Base-by-base conservation (phyloP, 805 yeast genomes). In the Wilhelminamyces savonicus region DNA sequence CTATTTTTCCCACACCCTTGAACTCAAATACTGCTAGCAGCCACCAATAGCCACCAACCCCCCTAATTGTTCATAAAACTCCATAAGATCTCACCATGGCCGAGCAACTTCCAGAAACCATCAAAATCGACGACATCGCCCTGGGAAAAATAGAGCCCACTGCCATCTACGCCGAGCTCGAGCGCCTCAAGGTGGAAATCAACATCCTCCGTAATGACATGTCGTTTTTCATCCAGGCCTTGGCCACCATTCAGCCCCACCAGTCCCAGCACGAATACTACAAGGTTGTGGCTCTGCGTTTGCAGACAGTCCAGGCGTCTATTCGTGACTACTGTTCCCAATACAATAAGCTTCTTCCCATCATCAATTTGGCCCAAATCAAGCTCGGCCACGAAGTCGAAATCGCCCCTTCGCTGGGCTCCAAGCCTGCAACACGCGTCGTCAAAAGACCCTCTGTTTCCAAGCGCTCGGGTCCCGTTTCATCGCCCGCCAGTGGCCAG, bases 311-410 rank as follows among this genome's bases (percentile, higher is more conserved):
- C 4, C 65, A 62, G 36, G 40, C 33, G 10, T 54, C 59, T 30
- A 66, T 72, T 25, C 58, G 59, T 18, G 60, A 57, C 4, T 72
- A 71, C 35, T 59, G 66, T 36, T 50, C 41, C 5, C 56, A 66
- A 29, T 73, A 70, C 44, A 66, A 60, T 29, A 52, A 64, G 32
- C 48, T 73, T 12, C 48, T 70, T 3, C 78, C 79, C 4, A 59
- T 73, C 24, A 66, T 73, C 24, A 59, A 71, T 37, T 58, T 69
- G 36, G 59, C 76, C 1, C 76, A 71, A 43, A 59, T 67, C 19
- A 69, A 66, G 35, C 50, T 65, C 28, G 77, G 77, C 0, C 60
- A 68, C 33, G 71, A 66, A 24, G 75, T 68, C 3, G 76, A 70
- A 39, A 63, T 56, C 9, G 49, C 55, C n/a, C 56, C 64, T 6